Percentiles rank a stretch among this genome's conserved stretches.
Evolutionary conservation across 805 yeast genomes (phyloP).

Genomic region (Yarrowia sp.): DNA sequence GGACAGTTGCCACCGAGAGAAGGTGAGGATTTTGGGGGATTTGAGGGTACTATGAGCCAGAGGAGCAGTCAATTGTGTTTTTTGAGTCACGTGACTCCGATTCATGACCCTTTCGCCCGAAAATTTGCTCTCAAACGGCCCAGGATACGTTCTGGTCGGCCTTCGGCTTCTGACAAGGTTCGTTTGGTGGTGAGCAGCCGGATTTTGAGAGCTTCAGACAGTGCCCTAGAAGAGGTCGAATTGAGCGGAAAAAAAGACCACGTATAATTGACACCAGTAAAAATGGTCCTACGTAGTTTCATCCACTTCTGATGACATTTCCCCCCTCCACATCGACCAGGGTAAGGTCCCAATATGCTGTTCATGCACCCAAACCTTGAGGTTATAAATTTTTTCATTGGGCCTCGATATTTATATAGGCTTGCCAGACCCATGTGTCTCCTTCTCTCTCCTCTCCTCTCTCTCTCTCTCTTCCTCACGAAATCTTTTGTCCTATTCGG

Average conservation of each 20-base stretch:
- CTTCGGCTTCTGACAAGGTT: background rate
- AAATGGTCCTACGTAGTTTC: too few species aligned
- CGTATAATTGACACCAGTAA: background rate
- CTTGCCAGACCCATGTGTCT: background rate
- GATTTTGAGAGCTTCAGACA: background rate
- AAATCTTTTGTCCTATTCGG: conserved; percentile 34
- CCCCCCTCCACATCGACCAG: background rate
- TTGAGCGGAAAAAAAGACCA: background rate
- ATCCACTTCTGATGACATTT: background rate
- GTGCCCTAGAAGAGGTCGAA: background rate
- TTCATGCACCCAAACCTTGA: conserved; percentile 29
- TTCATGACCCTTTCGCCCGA: background rate
- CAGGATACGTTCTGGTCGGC: background rate
- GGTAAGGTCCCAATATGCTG: conserved; percentile 19
- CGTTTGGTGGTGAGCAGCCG: background rate
- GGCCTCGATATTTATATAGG: conserved; percentile 22
- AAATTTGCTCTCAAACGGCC: background rate
- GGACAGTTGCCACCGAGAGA: conserved; percentile 4
- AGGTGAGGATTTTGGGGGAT: background rate
- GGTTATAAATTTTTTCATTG: conserved; percentile 33
- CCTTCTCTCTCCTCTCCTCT: conserved; percentile 39
- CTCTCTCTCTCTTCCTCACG: conserved; percentile 34
- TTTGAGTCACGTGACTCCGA: background rate
- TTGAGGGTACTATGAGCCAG: too few species aligned
- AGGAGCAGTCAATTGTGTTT: background rate